Evolutionary conservation across 2,329 filamentous ascomycete genomes (phyloP), one percentile per base, ranked within the genome.

Genomic region (Cordyceps pruinosa): DNA sequence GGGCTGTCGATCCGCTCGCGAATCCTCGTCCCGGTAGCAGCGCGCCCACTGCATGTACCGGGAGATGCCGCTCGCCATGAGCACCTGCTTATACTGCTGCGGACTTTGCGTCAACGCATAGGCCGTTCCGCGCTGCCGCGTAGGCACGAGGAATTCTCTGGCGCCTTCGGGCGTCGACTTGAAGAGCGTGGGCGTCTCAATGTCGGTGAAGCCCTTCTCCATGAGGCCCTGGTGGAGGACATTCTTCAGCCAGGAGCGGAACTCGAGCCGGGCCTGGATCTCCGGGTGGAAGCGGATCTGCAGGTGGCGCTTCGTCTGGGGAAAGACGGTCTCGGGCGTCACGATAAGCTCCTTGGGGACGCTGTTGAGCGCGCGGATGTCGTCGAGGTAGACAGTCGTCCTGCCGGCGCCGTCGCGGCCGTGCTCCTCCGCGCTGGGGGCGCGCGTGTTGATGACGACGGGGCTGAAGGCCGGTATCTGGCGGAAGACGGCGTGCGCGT

Each of bases 151-250:
- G 61, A 99, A 99, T 69, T 99, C 94, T 49, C 93, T 81, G 1
- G 94, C 95, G 1, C 94, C 94, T 73, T 99, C 94, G 0, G 94
- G 90, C 0, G 94, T 99, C 0, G 94, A 97, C 71, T 97, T 99
- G 81, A 99, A 99, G 0, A 99, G 79, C 4, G 97, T 75, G 0
- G 94, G 94, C 0, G 94, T 99, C 69, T 99, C 94, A 32, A 97
- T 82, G 63, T 97, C 88, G 13, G 81, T 76, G 65, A 92, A 93
- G 1, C 77, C 79, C 26, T 78, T 76, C 5, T 76, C 69, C 17
- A 79, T 75, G 32, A 91, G 77, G 9, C 77, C 66, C 46, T 79
- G 77, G 61, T 77, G 83, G 32, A 77, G 72, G 58, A 77, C 77
- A 5, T 75, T 77, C 37, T 73, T 76, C 4, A 87, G 77, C 62